Conservation (phyloP, 2,329 filamentous ascomycete genomes). For the Fusarium sp. region DNA sequence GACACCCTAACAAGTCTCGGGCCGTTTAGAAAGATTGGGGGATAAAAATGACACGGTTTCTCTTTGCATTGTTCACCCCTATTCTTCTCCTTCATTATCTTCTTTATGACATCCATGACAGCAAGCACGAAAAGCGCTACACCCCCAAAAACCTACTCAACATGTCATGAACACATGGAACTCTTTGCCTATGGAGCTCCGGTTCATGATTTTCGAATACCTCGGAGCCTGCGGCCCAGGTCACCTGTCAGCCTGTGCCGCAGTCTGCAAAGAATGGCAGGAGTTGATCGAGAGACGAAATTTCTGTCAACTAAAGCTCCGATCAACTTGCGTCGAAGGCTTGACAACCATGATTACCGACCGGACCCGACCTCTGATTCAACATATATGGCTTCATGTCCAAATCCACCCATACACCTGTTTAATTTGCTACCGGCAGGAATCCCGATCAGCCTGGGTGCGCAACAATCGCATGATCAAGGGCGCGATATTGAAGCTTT, state of each 20-base stretch:
- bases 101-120: not conserved
- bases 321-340: not conserved
- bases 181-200: not conserved
- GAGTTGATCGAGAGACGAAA: not conserved
- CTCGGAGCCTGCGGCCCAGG: not conserved
- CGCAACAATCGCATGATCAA: not conserved
- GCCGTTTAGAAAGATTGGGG: not conserved
- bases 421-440: not conserved
- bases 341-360: not conserved
- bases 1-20: not conserved
- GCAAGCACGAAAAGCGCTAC: not conserved
- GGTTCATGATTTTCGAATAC: not conserved
- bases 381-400: not conserved
- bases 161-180: not conserved
- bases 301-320: slow-evolving; percentile 1
- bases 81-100: not conserved
- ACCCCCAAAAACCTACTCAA: not conserved
- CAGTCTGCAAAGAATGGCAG: slow-evolving; percentile 8
- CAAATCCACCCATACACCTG: slow-evolving; percentile 1
- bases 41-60: not conserved
- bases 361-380: not conserved
- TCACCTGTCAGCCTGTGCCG: not conserved
- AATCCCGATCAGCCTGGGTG: not conserved
- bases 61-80: no score
- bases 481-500: not conserved